Conservation (phyloP, 2,329 filamentous ascomycete genomes). For the Clarireedia monteithiana region DNA sequence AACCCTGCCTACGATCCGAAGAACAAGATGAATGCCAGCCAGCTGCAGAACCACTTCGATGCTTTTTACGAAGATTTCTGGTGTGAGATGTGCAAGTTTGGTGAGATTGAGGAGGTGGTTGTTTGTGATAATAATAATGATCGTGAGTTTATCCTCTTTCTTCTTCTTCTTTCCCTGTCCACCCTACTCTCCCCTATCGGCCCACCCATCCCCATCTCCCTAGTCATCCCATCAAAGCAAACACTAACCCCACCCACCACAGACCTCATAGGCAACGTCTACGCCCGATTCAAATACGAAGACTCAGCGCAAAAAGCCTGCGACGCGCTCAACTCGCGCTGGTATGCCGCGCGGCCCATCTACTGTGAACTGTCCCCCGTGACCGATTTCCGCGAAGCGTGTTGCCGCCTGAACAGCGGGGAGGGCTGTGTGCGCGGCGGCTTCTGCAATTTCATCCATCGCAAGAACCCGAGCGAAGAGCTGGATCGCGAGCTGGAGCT, state of each 20-base stretch:
- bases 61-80: slow-evolving; percentile 99
- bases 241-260: slow-evolving; percentile 18
- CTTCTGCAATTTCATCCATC: slow-evolving; percentile 99
- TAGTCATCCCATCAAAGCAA: neutral
- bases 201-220: neutral
- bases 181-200: neutral
- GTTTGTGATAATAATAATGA: slow-evolving; percentile 99
- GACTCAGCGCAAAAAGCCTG: slow-evolving; percentile 89
- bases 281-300: slow-evolving; percentile 99
- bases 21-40: slow-evolving; percentile 90
- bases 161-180: neutral
- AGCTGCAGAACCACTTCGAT: slow-evolving; percentile 99
- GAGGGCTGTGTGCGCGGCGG: slow-evolving; percentile 94
- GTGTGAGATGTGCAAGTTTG: slow-evolving; percentile 99
- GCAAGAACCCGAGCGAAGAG: slow-evolving; percentile 87
- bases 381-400: slow-evolving; percentile 96
- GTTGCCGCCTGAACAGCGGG: slow-evolving; percentile 86
- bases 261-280: slow-evolving; percentile 98
- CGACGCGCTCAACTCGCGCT: slow-evolving; percentile 87
- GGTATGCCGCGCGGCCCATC: slow-evolving; percentile 95
- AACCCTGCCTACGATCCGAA: slow-evolving; percentile 96
- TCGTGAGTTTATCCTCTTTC: slow-evolving; percentile 13
- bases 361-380: slow-evolving; percentile 97
- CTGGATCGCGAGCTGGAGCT: slow-evolving; percentile 82
- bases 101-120: slow-evolving; percentile 93